phyloP scores from a whole-genome alignment of 2,329 filamentous ascomycete genomes.

The Penicillium decumbens region DNA sequence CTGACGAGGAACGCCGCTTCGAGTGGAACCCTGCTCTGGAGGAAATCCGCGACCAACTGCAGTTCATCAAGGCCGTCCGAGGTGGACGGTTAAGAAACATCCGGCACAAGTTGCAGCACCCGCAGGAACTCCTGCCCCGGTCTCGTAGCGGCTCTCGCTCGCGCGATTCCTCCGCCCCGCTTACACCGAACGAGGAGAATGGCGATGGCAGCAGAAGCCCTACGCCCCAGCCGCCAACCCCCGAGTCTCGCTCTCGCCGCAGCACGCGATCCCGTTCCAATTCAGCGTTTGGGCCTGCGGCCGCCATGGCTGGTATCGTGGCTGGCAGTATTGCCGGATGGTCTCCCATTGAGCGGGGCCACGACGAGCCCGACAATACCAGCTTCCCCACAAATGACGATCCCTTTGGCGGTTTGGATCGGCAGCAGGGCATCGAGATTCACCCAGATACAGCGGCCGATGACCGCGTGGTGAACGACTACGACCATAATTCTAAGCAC shows the following conservation, averaged over 20 bases:
- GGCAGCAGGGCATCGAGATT: constrained; percentile 44
- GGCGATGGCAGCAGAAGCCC: constrained; percentile 17
- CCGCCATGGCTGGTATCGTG: constrained; percentile 62
- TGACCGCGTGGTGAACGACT: constrained; percentile 43
- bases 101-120: constrained; percentile 59
- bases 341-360: constrained; percentile 55
- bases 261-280: constrained; percentile 57
- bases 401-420: constrained; percentile 37
- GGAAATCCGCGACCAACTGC: constrained; percentile 60
- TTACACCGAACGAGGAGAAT: constrained; percentile 52
- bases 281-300: constrained; percentile 54
- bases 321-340: constrained; percentile 63
- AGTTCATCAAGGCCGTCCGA: constrained; percentile 60
- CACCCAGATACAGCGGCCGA: constrained; percentile 45
- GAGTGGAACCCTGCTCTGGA: constrained; percentile 59
- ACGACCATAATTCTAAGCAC: constrained; percentile 31
- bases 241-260: constrained; percentile 49
- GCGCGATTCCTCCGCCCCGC: constrained; percentile 46
- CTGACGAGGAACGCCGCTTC: constrained; percentile 45
- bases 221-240: constrained; percentile 48
- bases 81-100: constrained; percentile 58
- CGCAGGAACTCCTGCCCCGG: constrained; percentile 43
- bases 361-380: constrained; percentile 36
- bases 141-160: constrained; percentile 43
- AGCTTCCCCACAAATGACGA: constrained; percentile 36